A percentile compares a stretch with the other conserved stretches of the same genome.
These are phyloP conservation scores for Pinus taeda DNA, from an alignment of 75 land plant species.

Conservation along the genomic window DNA sequence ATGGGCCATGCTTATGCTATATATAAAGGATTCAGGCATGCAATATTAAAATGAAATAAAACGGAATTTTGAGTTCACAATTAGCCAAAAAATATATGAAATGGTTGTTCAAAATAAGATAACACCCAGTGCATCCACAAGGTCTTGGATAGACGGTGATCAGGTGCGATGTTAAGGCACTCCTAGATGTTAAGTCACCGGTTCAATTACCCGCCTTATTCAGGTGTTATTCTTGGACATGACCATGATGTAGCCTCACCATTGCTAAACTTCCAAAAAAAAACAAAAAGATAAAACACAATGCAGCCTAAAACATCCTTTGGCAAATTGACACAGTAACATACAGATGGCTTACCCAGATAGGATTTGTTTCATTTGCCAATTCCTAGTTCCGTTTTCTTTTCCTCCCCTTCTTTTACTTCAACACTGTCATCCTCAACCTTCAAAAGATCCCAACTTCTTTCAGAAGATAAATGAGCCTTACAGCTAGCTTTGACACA, in stretches of 20 bases:
- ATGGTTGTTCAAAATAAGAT: not conserved
- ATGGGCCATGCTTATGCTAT: not conserved
- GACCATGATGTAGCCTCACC: no score
- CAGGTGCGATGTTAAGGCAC: no score
- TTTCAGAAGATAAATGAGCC: constrained; percentile 7
- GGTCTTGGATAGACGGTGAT: no score
- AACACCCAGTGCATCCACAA: not conserved
- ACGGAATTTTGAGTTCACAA: not conserved
- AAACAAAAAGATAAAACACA: not conserved
- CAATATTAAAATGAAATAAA: not conserved
- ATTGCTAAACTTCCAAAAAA: no score
- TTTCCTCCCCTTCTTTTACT: constrained; percentile 49
- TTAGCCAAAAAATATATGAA: not conserved
- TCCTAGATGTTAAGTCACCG: no score
- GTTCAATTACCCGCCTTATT: no score
- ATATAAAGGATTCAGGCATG: not conserved
- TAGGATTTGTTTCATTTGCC: constrained; percentile 94
- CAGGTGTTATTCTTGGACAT: no score
- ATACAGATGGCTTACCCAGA: constrained; percentile 65
- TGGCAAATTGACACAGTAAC: not conserved
- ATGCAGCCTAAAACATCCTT: not conserved
- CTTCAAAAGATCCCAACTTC: constrained; percentile 9
- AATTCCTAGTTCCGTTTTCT: constrained; percentile 92
- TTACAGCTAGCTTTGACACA: constrained; percentile 9
- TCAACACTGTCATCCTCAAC: constrained; percentile 15